These are phyloP conservation scores for Myriosclerotinia curreyana DNA, from an alignment of 2,329 filamentous ascomycete genomes.

Conservation along the genomic window DNA sequence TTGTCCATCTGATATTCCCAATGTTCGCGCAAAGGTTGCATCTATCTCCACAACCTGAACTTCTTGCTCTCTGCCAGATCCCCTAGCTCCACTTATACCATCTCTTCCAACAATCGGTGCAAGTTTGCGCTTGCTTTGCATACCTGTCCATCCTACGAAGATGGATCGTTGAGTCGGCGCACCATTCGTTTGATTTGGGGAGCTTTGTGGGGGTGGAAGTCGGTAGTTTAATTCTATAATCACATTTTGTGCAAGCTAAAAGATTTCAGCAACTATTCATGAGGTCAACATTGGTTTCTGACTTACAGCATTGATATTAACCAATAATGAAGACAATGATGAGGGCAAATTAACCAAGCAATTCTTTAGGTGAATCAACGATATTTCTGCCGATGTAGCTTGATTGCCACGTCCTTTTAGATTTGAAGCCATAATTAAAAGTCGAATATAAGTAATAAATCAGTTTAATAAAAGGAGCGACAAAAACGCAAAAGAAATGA, in stretches of 20 bases:
- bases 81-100: slow-evolving; percentile 60
- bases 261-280: slow-evolving; percentile 10
- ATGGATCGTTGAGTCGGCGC: slow-evolving; percentile 62
- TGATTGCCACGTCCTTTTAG: slow-evolving; percentile 47
- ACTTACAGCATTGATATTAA: slow-evolving; percentile 85
- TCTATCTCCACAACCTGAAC: slow-evolving; percentile 79
- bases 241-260: slow-evolving; percentile 87
- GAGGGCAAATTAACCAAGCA: slow-evolving; percentile 91
- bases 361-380: slow-evolving; percentile 83
- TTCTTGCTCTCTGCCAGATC: slow-evolving; percentile 68
- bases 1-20: slow-evolving; percentile 78
- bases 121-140: slow-evolving; percentile 85
- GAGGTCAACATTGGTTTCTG: slow-evolving; percentile 2
- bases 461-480: slow-evolving; percentile 1
- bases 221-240: slow-evolving; percentile 86
- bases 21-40: slow-evolving; percentile 71
- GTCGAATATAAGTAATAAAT: slow-evolving; percentile 12
- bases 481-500: not conserved
- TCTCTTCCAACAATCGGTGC: slow-evolving; percentile 71
- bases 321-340: slow-evolving; percentile 76
- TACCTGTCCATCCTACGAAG: slow-evolving; percentile 94
- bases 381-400: slow-evolving; percentile 75
- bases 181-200: slow-evolving; percentile 45
- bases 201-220: slow-evolving; percentile 50
- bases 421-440: slow-evolving; percentile 31